Percentiles rank a stretch among this genome's conserved stretches.
phyloP scores from a whole-genome alignment of 2,329 filamentous ascomycete species.

The Ceratocystis huliohia region DNA sequence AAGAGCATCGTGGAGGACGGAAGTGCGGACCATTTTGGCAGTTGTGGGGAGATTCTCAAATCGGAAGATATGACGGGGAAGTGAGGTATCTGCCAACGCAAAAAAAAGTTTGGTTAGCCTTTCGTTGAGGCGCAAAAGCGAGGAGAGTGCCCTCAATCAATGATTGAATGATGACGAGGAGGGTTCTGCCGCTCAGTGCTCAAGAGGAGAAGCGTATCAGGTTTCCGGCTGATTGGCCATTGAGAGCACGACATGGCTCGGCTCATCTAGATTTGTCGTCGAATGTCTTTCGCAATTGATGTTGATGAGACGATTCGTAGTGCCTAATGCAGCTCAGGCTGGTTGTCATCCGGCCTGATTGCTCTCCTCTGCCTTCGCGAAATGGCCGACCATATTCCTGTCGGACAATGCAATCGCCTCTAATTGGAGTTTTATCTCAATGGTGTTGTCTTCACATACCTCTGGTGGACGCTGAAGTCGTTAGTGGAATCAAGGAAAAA shows the following conservation, averaged over 20 bases:
- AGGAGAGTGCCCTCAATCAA: slow-evolving; percentile 53
- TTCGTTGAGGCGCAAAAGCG: slow-evolving; percentile 44
- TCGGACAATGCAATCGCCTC: slow-evolving; percentile 18
- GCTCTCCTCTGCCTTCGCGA: slow-evolving; percentile 47
- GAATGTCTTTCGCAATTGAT: slow-evolving; percentile 10
- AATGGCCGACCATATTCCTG: slow-evolving; percentile 28
- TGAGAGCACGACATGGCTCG: slow-evolving; percentile 21
- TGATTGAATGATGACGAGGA: slow-evolving; percentile 33
- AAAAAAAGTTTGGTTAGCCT: slow-evolving; percentile 44
- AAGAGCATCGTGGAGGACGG: slow-evolving; percentile 97
- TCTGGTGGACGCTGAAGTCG: slow-evolving; percentile 19
- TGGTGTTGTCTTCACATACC: slow-evolving; percentile 16
- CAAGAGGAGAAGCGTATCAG: slow-evolving; percentile 52
- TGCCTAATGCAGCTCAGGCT: neutral
- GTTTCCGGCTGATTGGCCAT: slow-evolving; percentile 1
- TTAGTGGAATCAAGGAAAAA: slow-evolving; percentile 14
- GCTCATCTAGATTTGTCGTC: neutral
- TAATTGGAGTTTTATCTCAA: neutral
- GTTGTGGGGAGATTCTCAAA: slow-evolving; percentile 66
- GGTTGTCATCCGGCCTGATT: slow-evolving; percentile 37
- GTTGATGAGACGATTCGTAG: neutral
- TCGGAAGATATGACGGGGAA: slow-evolving; percentile 37
- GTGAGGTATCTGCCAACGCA: slow-evolving; percentile 50
- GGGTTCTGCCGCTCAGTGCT: slow-evolving; percentile 60
- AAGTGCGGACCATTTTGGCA: slow-evolving; percentile 97